phyloP scores from a whole-genome alignment of 306 rosid genomes.

The Dalbergia oliveri region DNA sequence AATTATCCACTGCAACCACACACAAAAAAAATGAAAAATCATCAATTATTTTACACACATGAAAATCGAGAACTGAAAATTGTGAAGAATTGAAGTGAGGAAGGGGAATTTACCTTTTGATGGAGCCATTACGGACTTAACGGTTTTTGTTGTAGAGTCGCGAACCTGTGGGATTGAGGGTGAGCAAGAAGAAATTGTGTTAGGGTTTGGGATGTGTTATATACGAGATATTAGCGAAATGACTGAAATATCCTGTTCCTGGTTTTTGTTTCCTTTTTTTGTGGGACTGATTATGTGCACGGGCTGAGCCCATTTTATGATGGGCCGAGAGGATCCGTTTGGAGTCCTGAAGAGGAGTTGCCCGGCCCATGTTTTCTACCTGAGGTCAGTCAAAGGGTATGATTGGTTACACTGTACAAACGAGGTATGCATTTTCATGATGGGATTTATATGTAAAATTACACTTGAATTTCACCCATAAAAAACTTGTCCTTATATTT shows the following conservation, averaged over 20 bases:
- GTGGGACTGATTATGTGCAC: not conserved
- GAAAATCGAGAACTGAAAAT: not conserved
- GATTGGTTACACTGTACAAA: too few species aligned
- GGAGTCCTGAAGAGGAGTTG: not conserved
- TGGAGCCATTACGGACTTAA: conserved; percentile 64
- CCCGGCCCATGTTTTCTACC: not conserved
- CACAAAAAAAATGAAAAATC: not conserved
- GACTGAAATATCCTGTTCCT: not conserved
- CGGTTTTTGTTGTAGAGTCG: conserved; percentile 17
- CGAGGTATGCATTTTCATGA: too few species aligned
- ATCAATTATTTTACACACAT: not conserved
- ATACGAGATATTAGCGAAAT: not conserved
- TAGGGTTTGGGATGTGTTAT: conserved; percentile 45
- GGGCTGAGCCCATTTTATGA: conserved; percentile 11
- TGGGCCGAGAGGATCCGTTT: not conserved
- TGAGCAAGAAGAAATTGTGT: conserved; percentile 17
- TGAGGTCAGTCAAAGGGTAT: not conserved
- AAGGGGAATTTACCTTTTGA: conserved; percentile 56
- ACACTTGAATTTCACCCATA: too few species aligned
- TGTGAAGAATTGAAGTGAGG: not conserved
- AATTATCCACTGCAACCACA: conserved; percentile 56
- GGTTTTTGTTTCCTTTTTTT: not conserved
- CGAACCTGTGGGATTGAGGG: conserved; percentile 40
- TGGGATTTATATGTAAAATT: too few species aligned
- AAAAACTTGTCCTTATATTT: too few species aligned